Percentiles rank a stretch among this genome's conserved stretches.
phyloP scores from a whole-genome alignment of 176 grass and related monocot species.

The Lolium multiflorum region DNA sequence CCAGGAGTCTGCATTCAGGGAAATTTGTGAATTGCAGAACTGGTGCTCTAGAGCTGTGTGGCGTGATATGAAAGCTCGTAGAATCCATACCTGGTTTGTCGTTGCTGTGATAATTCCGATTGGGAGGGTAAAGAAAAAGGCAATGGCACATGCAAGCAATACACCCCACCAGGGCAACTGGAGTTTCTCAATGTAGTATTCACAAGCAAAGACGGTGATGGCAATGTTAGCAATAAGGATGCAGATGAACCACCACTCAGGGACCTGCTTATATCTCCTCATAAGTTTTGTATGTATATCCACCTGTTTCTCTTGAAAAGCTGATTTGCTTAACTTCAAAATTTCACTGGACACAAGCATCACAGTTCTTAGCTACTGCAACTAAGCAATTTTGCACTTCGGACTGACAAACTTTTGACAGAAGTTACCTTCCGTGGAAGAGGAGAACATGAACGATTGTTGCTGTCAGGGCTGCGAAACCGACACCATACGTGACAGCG shows the following conservation, averaged over 20 bases:
- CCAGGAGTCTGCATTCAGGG: conserved; percentile 67
- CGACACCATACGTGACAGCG: conserved; percentile 69
- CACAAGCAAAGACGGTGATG: conserved; percentile 67
- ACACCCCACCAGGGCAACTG: conserved; percentile 62
- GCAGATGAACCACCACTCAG: conserved; percentile 86
- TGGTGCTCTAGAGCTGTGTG: background rate
- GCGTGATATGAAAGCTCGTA: background rate
- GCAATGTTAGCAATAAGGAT: conserved; percentile 70
- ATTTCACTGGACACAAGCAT: conserved; percentile 62
- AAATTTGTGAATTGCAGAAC: background rate
- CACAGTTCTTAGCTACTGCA: background rate
- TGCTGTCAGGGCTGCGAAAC: conserved; percentile 86
- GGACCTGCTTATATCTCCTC: conserved; percentile 82
- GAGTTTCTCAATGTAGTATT: conserved; percentile 13
- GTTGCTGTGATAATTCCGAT: conserved; percentile 93
- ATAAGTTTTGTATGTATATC: conserved; percentile 87
- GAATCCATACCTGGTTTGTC: conserved; percentile 65
- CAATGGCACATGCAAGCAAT: conserved; percentile 73
- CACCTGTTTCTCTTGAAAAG: conserved; percentile 63
- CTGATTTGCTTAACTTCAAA: conserved; percentile 80
- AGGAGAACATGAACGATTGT: conserved; percentile 84
- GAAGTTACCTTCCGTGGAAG: conserved; percentile 84
- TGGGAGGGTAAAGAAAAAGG: conserved; percentile 87
- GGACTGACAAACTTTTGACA: background rate
- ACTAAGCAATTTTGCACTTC: conserved; percentile 3